Conservation (phyloP, 2,329 filamentous ascomycete species). For the Trichoderma oligosporum region DNA sequence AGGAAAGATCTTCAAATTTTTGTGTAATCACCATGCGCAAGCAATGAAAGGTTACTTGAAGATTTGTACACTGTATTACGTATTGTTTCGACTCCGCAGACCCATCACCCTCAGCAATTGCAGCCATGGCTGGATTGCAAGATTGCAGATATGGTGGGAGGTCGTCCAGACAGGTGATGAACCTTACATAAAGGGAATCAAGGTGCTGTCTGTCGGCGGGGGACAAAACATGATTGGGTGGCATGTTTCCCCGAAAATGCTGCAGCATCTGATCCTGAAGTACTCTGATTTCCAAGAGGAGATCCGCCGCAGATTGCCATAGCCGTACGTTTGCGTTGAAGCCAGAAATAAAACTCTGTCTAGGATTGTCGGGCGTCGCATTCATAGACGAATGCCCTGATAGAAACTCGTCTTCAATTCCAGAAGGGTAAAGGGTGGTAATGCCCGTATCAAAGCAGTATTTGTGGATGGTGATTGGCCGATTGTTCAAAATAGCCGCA, state of each 20-base stretch:
- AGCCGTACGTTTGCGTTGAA: constrained; percentile 42
- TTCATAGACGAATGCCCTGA: constrained; percentile 21
- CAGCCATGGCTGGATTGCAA: constrained; percentile 24
- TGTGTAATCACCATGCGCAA: constrained; percentile 40
- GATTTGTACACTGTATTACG: constrained; percentile 39
- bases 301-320: constrained; percentile 40
- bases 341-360: constrained; percentile 34
- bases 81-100: constrained; percentile 31
- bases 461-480: constrained; percentile 43
- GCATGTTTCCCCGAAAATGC: constrained; percentile 1
- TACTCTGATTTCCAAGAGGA: constrained; percentile 36
- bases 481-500: constrained; percentile 38
- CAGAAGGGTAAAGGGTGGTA: constrained; percentile 35
- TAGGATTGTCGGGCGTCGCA: constrained; percentile 20
- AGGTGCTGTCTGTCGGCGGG: constrained; percentile 32
- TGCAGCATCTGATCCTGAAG: constrained; percentile 28
- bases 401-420: constrained; percentile 29
- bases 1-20: constrained; percentile 34
- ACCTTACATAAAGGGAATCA: constrained; percentile 37
- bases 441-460: constrained; percentile 41
- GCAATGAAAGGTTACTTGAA: constrained; percentile 41
- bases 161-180: constrained; percentile 40
- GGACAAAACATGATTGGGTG: constrained; percentile 19
- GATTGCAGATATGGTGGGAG: constrained; percentile 37
- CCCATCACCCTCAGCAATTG: constrained; percentile 19